phyloP scores from a whole-genome alignment of 1,139 yeast genomes.

The Maudiozyma humilis region DNA sequence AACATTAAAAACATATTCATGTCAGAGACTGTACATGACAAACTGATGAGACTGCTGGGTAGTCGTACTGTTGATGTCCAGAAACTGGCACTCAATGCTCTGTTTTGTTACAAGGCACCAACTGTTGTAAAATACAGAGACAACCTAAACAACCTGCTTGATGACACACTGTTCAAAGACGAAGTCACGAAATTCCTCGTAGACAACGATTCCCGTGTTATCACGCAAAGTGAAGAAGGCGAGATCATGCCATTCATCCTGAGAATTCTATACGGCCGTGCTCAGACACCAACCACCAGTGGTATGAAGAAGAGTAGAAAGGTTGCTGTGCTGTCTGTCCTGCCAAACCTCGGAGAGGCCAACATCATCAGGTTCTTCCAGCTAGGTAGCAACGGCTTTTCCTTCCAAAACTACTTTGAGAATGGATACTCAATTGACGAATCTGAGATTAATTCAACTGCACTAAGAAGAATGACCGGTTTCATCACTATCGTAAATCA shows the following conservation, averaged over 20 bases:
- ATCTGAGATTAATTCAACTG: constrained; percentile 18
- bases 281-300: constrained; percentile 50
- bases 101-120: constrained; percentile 58
- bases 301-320: constrained; percentile 69
- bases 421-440: constrained; percentile 23
- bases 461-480: constrained; percentile 55
- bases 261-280: constrained; percentile 79
- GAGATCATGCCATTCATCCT: constrained; percentile 63
- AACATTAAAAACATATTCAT: constrained; percentile 49
- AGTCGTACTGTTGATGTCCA: constrained; percentile 60
- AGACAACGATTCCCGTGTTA: constrained; percentile 41
- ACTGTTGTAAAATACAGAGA: constrained; percentile 61
- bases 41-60: constrained; percentile 51
- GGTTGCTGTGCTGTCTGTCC: constrained; percentile 62
- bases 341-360: constrained; percentile 53
- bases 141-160: constrained; percentile 64
- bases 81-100: constrained; percentile 59
- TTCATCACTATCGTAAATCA: constrained; percentile 63
- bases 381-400: constrained; percentile 53
- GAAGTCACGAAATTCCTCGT: constrained; percentile 62
- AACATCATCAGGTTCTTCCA: constrained; percentile 52
- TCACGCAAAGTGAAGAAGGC: constrained; percentile 54
- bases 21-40: constrained; percentile 45
- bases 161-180: constrained; percentile 78
- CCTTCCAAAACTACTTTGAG: constrained; percentile 35